Conservation (phyloP, 148 eudicot genomes). For the Salicornia ramosissima region DNA sequence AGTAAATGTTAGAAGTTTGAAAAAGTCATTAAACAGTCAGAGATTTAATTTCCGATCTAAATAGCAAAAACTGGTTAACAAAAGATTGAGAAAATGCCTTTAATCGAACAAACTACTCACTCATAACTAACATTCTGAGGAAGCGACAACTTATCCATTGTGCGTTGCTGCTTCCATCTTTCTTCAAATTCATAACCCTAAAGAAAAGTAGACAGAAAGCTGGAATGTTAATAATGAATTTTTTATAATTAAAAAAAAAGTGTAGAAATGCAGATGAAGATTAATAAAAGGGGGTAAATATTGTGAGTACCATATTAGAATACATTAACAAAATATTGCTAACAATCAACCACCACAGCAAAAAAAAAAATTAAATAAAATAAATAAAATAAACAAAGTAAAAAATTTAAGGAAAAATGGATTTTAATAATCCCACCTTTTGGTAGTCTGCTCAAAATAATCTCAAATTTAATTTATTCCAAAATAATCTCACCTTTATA, state of each 20-base stretch:
- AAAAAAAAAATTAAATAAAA: no score
- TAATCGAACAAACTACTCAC: slow-evolving; percentile 35
- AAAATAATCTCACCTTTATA: no score
- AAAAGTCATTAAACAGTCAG: not conserved
- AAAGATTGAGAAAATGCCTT: not conserved
- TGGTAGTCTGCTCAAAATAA: no score
- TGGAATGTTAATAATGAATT: not conserved
- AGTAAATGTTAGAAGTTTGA: not conserved
- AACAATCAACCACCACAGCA: no score
- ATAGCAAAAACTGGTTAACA: not conserved
- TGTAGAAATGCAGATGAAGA: not conserved
- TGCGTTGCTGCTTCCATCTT: slow-evolving; percentile 63
- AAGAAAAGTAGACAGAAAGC: slow-evolving; percentile 6
- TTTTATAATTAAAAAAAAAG: no score
- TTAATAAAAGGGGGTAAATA: not conserved
- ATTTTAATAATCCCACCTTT: no score
- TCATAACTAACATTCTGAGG: slow-evolving; percentile 70
- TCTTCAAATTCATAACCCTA: slow-evolving; percentile 82
- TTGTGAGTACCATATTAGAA: not conserved
- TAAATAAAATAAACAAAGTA: no score
- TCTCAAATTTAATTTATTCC: no score
- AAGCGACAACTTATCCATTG: slow-evolving; percentile 57
- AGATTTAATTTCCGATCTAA: not conserved
- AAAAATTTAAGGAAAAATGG: no score
- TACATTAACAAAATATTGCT: not conserved